A percentile compares a stretch with the other conserved stretches of the same genome.
Conservation (phyloP, 768 basidiomycete species). For the Boletus sensibilis region DNA sequence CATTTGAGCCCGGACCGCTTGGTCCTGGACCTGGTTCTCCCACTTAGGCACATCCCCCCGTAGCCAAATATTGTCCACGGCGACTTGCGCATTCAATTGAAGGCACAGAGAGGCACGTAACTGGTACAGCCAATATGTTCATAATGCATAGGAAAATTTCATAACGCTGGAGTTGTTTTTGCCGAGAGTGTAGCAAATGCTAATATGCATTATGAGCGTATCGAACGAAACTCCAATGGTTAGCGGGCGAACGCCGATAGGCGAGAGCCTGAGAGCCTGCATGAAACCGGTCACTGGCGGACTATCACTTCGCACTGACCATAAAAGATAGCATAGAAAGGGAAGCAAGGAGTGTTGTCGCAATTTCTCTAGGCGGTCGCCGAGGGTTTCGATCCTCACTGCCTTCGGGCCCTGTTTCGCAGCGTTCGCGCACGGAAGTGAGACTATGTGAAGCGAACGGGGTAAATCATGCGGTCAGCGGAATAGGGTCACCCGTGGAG, state of each 20-base stretch:
- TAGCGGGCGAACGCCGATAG: slow-evolving; percentile 8
- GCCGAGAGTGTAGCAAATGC: no score
- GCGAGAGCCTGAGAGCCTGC: slow-evolving; percentile 4
- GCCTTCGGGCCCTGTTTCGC: slow-evolving; percentile 24
- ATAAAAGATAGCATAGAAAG: slow-evolving; percentile 7
- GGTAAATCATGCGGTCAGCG: slow-evolving; percentile 13
- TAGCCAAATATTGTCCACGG: no score
- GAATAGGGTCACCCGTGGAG: slow-evolving; percentile 7
- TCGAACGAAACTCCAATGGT: slow-evolving; percentile 11
- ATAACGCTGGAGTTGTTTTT: no score
- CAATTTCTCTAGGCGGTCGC: slow-evolving; percentile 8
- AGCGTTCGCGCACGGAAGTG: slow-evolving; percentile 18
- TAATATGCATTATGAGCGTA: no score
- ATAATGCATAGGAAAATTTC: no score
- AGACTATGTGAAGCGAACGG: slow-evolving; percentile 16
- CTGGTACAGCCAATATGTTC: no score
- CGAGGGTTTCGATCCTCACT: slow-evolving; percentile 19
- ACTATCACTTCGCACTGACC: neutral
- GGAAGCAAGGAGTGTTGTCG: neutral
- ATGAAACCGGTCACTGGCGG: slow-evolving; percentile 13
- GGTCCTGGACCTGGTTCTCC: no score
- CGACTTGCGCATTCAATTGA: no score
- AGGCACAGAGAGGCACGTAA: no score
- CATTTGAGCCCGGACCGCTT: no score
- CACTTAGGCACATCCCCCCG: no score